Base-by-base conservation (phyloP, 768 basidiomycete species). In the Russula olivacea region DNA sequence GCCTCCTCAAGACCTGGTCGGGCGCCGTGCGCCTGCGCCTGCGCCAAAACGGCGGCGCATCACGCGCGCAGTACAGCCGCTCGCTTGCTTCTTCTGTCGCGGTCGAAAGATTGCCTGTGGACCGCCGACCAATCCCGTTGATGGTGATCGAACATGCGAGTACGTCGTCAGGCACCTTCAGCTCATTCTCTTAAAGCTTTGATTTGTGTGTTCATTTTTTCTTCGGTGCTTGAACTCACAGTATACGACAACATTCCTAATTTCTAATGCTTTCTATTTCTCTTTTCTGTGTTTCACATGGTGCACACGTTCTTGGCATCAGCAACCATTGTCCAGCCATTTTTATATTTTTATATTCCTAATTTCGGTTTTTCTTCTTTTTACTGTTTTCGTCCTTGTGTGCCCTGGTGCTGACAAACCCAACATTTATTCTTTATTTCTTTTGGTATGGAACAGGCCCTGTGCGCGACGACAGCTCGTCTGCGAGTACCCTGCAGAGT, bases 401-500 rank as follows among this genome's bases (percentile, higher is more conserved):
- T 38, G 40, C 55, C n/a, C 36, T 40, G n/a, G 23, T 58, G 52
- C 48, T 43, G 32, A 66, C 25, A 40, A 25, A 25, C 25, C 48
- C 2, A 19, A 15, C 19, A 1, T 6, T 10, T 47, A 25, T 5
- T 17, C 40, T 40, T 55, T 11, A 51, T 49, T 21, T 21, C 17
- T 38, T 53, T 49, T 59, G 56, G 21, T 48, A 58, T 54, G 36
- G 38, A 47, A 19, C 48, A 66, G 65, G 58, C 65, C 62, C 11
- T 66, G 65, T 38, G 61, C 57, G 12, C 47, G 62, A 34, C 65
- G 65, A 4, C 51, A 53, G 40, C 62, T 64, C 12, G 58, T 54
- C 1, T 66, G 65, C 53, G 65, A 66, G n/a, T 66, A 64, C 51
- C 65, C 65, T 28, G 57, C 50, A 30, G 58, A 66, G 17, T 66